phyloP scores from a whole-genome alignment of 371 early-diverging fungal species.

The Chytridium lagenaria region DNA sequence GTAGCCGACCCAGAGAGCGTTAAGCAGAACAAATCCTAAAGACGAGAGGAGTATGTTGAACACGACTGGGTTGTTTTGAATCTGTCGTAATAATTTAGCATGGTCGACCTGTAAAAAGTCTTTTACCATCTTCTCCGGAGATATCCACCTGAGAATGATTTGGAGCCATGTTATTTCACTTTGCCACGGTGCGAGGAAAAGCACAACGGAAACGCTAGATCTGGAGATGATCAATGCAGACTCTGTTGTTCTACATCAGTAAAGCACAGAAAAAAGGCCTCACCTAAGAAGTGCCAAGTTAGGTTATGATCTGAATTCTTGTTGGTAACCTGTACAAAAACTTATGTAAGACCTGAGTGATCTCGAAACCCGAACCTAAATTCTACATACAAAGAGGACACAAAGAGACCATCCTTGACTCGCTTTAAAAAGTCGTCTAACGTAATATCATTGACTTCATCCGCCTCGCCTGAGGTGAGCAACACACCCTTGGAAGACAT shows the following conservation, averaged over 20 bases:
- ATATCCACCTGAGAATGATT: conserved; percentile 25
- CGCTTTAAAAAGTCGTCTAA: conserved; percentile 28
- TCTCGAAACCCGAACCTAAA: too few relatives aligned
- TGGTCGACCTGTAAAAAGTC: neutral
- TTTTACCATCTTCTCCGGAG: conserved; percentile 39
- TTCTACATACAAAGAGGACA: conserved; percentile 36
- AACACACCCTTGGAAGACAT: too few relatives aligned
- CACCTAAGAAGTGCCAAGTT: conserved; percentile 3
- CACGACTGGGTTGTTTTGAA: conserved; percentile 23
- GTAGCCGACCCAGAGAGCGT: conserved; percentile 47
- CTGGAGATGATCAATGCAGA: conserved; percentile 47
- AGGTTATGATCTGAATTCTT: conserved; percentile 29
- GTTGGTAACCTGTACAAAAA: too few relatives aligned
- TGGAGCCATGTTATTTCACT: conserved; percentile 41
- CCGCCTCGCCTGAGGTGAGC: too few relatives aligned
- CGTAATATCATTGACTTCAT: too few relatives aligned
- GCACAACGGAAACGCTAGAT: conserved; percentile 36
- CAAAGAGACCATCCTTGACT: conserved; percentile 33
- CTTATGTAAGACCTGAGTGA: too few relatives aligned
- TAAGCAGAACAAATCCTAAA: conserved; percentile 33
- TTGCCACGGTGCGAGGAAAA: conserved; percentile 43
- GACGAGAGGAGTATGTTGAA: conserved; percentile 27
- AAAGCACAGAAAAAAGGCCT: too few relatives aligned
- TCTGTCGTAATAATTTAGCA: conserved; percentile 22
- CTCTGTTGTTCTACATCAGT: conserved; percentile 27